Evolutionary conservation across 1,284 basidiomycete species (phyloP).

Genomic region (Abortiporus biennis): DNA sequence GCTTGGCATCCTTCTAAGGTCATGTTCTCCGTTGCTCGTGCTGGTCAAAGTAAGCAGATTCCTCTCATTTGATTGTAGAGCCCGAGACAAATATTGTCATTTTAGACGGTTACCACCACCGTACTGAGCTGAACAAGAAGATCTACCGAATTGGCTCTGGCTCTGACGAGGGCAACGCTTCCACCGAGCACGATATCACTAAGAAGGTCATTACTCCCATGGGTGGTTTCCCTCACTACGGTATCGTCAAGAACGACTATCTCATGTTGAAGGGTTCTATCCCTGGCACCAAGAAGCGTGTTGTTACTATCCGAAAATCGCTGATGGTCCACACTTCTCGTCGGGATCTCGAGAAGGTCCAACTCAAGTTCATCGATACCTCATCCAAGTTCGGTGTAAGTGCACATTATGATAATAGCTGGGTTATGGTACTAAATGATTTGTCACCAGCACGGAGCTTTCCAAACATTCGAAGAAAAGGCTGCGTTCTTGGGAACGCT

Average conservation of each 20-base stretch:
- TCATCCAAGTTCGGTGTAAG: constrained; percentile 90
- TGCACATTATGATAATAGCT: not conserved
- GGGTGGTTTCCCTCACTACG: constrained; percentile 99
- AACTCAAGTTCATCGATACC: constrained; percentile 99
- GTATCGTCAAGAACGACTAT: constrained; percentile 98
- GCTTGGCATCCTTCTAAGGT: constrained; percentile 99
- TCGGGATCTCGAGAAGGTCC: constrained; percentile 92
- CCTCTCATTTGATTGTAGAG: not conserved
- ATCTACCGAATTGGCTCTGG: constrained; percentile 94
- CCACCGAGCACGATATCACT: constrained; percentile 91
- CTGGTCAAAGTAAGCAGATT: constrained; percentile 87
- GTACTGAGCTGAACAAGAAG: constrained; percentile 98
- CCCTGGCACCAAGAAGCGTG: constrained; percentile 97
- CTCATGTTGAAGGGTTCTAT: constrained; percentile 93
- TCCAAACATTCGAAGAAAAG: constrained; percentile 97
- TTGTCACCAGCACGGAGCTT: constrained; percentile 72
- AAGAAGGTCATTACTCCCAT: constrained; percentile 96
- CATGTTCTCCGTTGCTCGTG: constrained; percentile 99
- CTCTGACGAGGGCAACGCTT: constrained; percentile 77
- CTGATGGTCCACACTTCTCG: constrained; percentile 86
- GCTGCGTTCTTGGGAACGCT: constrained; percentile 89
- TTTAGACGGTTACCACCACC: constrained; percentile 96
- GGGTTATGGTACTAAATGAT: constrained; percentile 6
- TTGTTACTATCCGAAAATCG: constrained; percentile 88
- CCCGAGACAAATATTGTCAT: constrained; percentile 12